Base-by-base conservation (phyloP, 1,284 basidiomycete genomes). In the Abortiporus biennis region DNA sequence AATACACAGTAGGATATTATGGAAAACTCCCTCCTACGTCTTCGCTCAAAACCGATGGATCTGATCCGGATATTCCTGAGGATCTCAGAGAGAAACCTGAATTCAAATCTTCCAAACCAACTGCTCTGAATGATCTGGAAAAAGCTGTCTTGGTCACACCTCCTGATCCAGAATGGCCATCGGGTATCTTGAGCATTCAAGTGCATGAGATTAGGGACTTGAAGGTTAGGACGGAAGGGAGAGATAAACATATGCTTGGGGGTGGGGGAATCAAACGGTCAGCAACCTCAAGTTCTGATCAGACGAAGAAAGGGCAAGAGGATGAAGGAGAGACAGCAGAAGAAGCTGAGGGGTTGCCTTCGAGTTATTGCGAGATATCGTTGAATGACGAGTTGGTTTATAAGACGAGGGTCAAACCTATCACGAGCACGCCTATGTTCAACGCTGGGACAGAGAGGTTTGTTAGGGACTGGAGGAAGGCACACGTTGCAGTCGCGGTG, bases 381-480 rank as follows among this genome's bases (percentile, higher is more conserved):
- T 56, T 83, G 51, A 80, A 82, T 54, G 79, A 83, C 54, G 73
- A 79, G 48, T 63, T 78, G 64, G 74, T 78, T 29, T 60, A 54
- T 35, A 53, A 59, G 38, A 68, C 64, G 0, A 62, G 68, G 0
- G 64, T 65, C 17, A 72, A 71, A 53, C 63, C 66, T 15, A 77
- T 78, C 57, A 71, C 73, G 0, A 74, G 73, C 44, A 77, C 77
- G 56, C 79, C 79, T 0, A 84, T 78, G 66, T 80, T 77, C 60
- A 73, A 80, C 49, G 79, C 80, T 1, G 76, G 78, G 0, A 76
- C 76, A 13, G 80, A 85, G 58, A 55, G 72, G 5, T 83, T 84
- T 54, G 61, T 84, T 13, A 67, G 77, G 32, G 78, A 86, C 56
- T 82, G 74, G 70, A 61, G 69, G 41, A 67, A 73, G 34, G 67